Evolutionary conservation across 2,329 filamentous ascomycete genomes (phyloP), one percentile per base, ranked within the genome.

Genomic region (Xylariomycetidae sp.): DNA sequence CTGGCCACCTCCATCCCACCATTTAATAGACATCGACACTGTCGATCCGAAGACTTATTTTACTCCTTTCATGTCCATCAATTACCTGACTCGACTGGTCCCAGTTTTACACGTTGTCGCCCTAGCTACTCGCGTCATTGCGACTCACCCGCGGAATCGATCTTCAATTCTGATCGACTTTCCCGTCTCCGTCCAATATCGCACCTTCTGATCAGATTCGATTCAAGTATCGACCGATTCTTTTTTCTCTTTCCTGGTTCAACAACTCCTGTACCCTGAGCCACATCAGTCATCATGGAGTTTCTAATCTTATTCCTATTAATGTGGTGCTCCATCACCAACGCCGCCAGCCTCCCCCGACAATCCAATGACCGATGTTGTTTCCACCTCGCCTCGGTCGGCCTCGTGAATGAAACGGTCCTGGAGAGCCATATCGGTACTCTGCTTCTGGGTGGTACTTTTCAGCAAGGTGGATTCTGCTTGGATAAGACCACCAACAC

Each of bases 381-480:
- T 35, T 56, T 56, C 20, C 40, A 48, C 13, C 48, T 56, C 15
- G 30, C 36, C 4, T 51, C 53, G 7, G 42, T 49, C 15, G 53
- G 53, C 20, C 30, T 33, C 13, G 36, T 50, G 16, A 46, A 45
- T 25, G 36, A 50, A 16, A 36, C 43, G 3, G 45, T 56, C 3
- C 36, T 47, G 16, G 49, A 56, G 29, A 37, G 43, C 26, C 50
- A 53, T 18, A 32, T 40, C 4, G 53, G 53, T 12, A 36, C 46
- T 12, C 39, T 56, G 17, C 30, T 43, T 19, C 40, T 55, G 2
- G 52, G 49, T 3, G 48, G 50, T 10, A 31, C 44, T 26, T 54
- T 50, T 19, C 52, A 53, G 15, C 44, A 53, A 28, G 51, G 44
- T 26, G 43, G 41, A 1, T 55, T 56, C 33, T 53, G 51, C 22